Percentiles rank a stretch among this genome's conserved stretches.
Evolutionary conservation across 2,329 filamentous ascomycete genomes (phyloP).

Genomic region (Boeremia lycopersici): DNA sequence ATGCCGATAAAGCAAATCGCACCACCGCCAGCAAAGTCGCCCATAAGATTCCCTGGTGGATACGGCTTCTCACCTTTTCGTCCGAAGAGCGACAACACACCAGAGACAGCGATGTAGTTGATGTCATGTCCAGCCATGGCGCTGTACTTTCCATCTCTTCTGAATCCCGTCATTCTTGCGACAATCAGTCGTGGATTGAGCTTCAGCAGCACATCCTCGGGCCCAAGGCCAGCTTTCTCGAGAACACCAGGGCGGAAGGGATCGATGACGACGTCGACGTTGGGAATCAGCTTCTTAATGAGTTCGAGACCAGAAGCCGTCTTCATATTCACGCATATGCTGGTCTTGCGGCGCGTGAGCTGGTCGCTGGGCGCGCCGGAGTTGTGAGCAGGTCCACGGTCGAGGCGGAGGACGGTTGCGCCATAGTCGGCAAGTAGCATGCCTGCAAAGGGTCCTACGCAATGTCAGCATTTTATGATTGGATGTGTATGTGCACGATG

Average conservation of each 20-base stretch:
- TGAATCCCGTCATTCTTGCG: slow-evolving; percentile 86
- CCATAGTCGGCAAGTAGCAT: slow-evolving; percentile 83
- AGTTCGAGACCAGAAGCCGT: slow-evolving; percentile 66
- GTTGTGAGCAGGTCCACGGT: slow-evolving; percentile 63
- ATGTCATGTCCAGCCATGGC: slow-evolving; percentile 95
- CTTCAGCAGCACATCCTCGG: slow-evolving; percentile 65
- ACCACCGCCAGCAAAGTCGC: slow-evolving; percentile 90
- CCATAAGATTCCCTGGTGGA: slow-evolving; percentile 82
- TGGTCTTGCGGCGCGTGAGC: slow-evolving; percentile 80
- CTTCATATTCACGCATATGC: slow-evolving; percentile 81
- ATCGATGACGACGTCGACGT: slow-evolving; percentile 83
- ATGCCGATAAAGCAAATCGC: slow-evolving; percentile 82
- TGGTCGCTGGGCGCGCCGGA: slow-evolving; percentile 67
- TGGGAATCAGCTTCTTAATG: slow-evolving; percentile 66
- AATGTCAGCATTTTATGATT: not conserved
- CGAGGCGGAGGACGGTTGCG: slow-evolving; percentile 84
- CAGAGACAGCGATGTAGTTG: slow-evolving; percentile 91
- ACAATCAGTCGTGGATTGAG: slow-evolving; percentile 79
- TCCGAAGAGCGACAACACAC: slow-evolving; percentile 78
- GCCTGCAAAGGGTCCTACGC: slow-evolving; percentile 80
- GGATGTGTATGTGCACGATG: not conserved
- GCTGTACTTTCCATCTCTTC: slow-evolving; percentile 82
- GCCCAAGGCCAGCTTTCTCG: slow-evolving; percentile 80
- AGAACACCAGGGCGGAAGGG: slow-evolving; percentile 91
- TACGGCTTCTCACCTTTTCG: slow-evolving; percentile 71